Conservation (phyloP, 2,329 filamentous ascomycete genomes). For the Xylaria multiplex region DNA sequence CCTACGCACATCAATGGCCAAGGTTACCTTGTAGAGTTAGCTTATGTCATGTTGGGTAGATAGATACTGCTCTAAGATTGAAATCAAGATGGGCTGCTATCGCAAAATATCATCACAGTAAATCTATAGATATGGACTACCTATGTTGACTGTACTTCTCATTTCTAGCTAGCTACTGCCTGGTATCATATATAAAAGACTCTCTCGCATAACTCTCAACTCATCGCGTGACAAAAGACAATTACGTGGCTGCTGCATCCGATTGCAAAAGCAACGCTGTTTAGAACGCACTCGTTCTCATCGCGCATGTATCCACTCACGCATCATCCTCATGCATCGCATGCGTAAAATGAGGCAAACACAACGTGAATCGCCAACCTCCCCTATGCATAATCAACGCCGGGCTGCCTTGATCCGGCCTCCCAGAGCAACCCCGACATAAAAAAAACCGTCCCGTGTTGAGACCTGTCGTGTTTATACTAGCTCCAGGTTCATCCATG, state of each 20-base stretch:
- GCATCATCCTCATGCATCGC: slow-evolving; percentile 24
- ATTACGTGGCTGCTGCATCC: slow-evolving; percentile 2
- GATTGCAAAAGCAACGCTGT: slow-evolving; percentile 20
- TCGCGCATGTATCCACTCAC: slow-evolving; percentile 22
- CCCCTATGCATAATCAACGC: not conserved
- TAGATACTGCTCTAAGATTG: too few species aligned
- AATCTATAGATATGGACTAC: not conserved
- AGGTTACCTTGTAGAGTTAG: too few species aligned
- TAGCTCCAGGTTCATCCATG: not conserved
- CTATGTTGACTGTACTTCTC: not conserved
- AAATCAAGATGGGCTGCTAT: not conserved
- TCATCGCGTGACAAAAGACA: slow-evolving; percentile 19
- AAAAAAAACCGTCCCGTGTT: slow-evolving; percentile 13
- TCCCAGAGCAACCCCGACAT: slow-evolving; percentile 1
- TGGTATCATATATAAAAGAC: slow-evolving; percentile 8
- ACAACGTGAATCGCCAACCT: not conserved
- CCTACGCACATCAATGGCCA: too few species aligned
- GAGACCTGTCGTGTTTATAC: slow-evolving; percentile 14
- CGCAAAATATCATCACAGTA: not conserved
- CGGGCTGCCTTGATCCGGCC: slow-evolving; percentile 1
- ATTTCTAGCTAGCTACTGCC: not conserved
- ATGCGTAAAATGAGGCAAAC: slow-evolving; percentile 16
- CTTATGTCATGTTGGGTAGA: too few species aligned
- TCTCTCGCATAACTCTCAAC: slow-evolving; percentile 11
- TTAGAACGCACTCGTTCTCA: slow-evolving; percentile 16